These are phyloP conservation scores for Leucocoprinus sp. DNA, from an alignment of 768 basidiomycete genomes.

Conservation along the genomic window DNA sequence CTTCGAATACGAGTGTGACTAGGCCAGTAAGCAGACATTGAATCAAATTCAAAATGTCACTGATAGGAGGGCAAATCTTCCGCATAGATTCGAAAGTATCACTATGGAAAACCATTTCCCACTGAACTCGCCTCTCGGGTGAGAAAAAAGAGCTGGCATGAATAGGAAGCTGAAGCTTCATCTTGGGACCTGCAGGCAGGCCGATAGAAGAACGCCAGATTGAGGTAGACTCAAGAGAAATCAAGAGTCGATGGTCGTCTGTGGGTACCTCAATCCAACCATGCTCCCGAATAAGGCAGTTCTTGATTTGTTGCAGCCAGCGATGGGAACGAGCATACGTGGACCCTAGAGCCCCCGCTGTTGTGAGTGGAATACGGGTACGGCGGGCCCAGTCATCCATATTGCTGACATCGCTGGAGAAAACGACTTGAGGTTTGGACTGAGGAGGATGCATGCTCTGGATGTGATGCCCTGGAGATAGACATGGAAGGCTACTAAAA, in stretches of 20 bases:
- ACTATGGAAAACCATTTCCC: constrained; percentile 86
- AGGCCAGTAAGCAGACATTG: constrained; percentile 70
- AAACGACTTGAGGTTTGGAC: constrained; percentile 51
- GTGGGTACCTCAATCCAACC: constrained; percentile 58
- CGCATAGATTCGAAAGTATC: constrained; percentile 67
- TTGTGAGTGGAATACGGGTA: constrained; percentile 74
- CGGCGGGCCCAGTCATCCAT: constrained; percentile 81
- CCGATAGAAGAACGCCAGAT: constrained; percentile 73
- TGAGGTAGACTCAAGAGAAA: constrained; percentile 69
- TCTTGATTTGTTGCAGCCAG: constrained; percentile 59
- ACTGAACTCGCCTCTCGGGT: constrained; percentile 75
- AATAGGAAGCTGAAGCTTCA: constrained; percentile 65
- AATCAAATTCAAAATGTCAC: constrained; percentile 59
- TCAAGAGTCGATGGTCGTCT: constrained; percentile 64
- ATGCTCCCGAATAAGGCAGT: constrained; percentile 56
- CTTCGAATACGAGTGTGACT: constrained; percentile 67
- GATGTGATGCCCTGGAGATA: constrained; percentile 8
- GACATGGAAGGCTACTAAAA: constrained; percentile 11
- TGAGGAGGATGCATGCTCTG: constrained; percentile 22
- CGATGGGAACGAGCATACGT: constrained; percentile 77
- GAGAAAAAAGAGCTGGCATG: constrained; percentile 83
- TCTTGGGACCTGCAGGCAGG: constrained; percentile 67
- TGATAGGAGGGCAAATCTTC: constrained; percentile 59
- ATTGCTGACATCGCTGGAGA: constrained; percentile 70
- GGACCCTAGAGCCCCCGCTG: constrained; percentile 72